Base-by-base conservation (phyloP, 345 rosid species). In the Camelina hispida region DNA sequence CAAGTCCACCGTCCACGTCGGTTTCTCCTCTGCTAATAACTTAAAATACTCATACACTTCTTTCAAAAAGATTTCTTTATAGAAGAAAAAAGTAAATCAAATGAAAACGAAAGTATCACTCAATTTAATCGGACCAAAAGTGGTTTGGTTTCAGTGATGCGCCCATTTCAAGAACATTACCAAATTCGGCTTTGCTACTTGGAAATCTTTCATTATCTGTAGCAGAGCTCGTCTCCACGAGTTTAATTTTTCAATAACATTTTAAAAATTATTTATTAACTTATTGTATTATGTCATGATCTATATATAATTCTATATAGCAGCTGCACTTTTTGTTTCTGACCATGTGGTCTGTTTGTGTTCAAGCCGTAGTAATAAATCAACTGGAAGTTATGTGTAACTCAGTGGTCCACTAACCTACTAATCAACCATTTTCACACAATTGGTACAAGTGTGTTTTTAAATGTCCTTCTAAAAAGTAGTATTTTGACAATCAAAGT, bases 141-240 rank as follows among this genome's bases (percentile, higher is more conserved):
- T 32, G 22, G 74, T 18, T 53, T 76, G 17, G 74, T 68, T 76
- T 56, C 16, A 20, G 65, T 53, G 62, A 52, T 62, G 46, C 68
- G 11, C 62, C 37, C 4, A 34, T 35, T 54, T 46, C 70, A 44
- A 76, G 30, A 56, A 71, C 47, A 28, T 78, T 58, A 3, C 77
- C 62, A 71, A 50, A 58, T 78, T 51, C 4, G 32, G 72, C 72
- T 77, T 71, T 77, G 48, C 34, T 40, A 65, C 56, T 34, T 48
- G 13, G 34, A 54, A 32, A 51, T 15, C 64, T 50, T 50, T 68
- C 57, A 5, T 48, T 14, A 5, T 48, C 9, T 55, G 25, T 37
- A 7, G 37, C 30, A n/a, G 3, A 55, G 35, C 17, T 64, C 46
- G 10, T 66, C 60, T 10, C 28, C 72, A 16, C 25, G 22, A 64